Percentiles rank a stretch among this genome's conserved stretches.
Conservation (phyloP, 1,284 basidiomycete species). For the Leccinum pallidistipes region DNA sequence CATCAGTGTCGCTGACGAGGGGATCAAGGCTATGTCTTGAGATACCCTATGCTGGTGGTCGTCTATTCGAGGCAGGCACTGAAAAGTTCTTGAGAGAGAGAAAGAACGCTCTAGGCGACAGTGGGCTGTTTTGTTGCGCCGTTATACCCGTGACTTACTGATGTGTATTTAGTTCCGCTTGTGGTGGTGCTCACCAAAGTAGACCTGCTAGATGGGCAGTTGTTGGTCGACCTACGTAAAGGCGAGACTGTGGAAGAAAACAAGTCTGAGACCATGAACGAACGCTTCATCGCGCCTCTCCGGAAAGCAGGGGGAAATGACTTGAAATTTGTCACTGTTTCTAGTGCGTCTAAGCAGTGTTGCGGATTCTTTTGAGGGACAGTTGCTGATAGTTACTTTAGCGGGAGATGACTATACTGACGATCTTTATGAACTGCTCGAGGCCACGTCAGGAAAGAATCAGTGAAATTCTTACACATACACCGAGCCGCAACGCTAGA, state of each 20-base stretch:
- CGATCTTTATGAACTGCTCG: slow-evolving; percentile 3
- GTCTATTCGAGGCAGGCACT: slow-evolving; percentile 14
- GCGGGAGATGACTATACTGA: slow-evolving; percentile 3
- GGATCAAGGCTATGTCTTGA: slow-evolving; percentile 17
- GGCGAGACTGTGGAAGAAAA: not conserved
- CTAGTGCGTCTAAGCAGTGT: slow-evolving; percentile 7
- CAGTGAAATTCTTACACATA: not conserved
- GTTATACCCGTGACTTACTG: not conserved
- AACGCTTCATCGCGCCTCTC: slow-evolving; percentile 4
- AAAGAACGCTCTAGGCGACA: slow-evolving; percentile 9
- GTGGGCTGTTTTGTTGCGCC: not conserved
- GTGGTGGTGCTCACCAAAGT: slow-evolving; percentile 18
- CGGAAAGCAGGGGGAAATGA: not conserved
- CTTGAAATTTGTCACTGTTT: slow-evolving; percentile 7
- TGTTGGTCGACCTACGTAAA: slow-evolving; percentile 5
- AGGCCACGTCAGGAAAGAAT: slow-evolving; percentile 3
- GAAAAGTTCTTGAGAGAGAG: slow-evolving; percentile 14
- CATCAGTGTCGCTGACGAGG: not conserved
- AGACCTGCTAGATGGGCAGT: slow-evolving; percentile 7
- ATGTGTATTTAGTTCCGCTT: slow-evolving; percentile 10
- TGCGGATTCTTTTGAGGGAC: not conserved
- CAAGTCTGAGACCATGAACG: not conserved
- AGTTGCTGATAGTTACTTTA: slow-evolving; percentile 1
- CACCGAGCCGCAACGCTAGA: not conserved
- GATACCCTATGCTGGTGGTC: slow-evolving; percentile 15